A percentile compares a stretch with the other conserved stretches of the same genome.
These are phyloP conservation scores for Fusarium hostae DNA, from an alignment of 2,329 filamentous ascomycete species.

Conservation along the genomic window DNA sequence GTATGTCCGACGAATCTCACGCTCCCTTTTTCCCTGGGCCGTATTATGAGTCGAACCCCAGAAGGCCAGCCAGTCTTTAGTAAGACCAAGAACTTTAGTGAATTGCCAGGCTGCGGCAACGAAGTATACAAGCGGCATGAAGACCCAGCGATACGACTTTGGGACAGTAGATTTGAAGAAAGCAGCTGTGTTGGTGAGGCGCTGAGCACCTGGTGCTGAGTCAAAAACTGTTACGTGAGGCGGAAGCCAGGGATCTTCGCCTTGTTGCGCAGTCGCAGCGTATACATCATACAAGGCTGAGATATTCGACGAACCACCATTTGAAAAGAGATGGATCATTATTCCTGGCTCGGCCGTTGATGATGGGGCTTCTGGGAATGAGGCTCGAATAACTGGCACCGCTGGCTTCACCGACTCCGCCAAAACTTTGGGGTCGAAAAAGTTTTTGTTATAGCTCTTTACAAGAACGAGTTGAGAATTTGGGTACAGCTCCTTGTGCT, in stretches of 20 bases:
- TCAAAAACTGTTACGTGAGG: conserved; percentile 15
- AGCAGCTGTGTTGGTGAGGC: neutral
- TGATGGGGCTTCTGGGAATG: neutral
- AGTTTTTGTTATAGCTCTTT: conserved; percentile 2
- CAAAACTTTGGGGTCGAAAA: neutral
- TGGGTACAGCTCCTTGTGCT: conserved; percentile 3
- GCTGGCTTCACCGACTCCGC: neutral
- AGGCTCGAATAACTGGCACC: neutral
- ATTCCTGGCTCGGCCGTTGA: neutral
- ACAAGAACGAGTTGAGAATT: conserved; percentile 3
- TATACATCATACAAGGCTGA: conserved; percentile 10
- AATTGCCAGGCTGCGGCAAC: neutral
- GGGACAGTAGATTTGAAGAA: conserved; percentile 11
- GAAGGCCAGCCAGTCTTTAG: neutral
- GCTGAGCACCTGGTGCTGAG: conserved; percentile 8
- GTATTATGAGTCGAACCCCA: conserved; percentile 20
- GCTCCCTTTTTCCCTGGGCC: neutral
- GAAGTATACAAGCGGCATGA: neutral
- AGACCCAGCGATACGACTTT: neutral
- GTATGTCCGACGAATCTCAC: conserved; percentile 16
- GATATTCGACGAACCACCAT: conserved; percentile 12
- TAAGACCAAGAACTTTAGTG: neutral
- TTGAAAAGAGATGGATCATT: conserved; percentile 17
- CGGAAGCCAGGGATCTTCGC: neutral
- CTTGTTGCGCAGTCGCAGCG: neutral